These are phyloP conservation scores for Phytophthora ohioensis DNA, from an alignment of 352 stramenopile species.

Conservation along the genomic window DNA sequence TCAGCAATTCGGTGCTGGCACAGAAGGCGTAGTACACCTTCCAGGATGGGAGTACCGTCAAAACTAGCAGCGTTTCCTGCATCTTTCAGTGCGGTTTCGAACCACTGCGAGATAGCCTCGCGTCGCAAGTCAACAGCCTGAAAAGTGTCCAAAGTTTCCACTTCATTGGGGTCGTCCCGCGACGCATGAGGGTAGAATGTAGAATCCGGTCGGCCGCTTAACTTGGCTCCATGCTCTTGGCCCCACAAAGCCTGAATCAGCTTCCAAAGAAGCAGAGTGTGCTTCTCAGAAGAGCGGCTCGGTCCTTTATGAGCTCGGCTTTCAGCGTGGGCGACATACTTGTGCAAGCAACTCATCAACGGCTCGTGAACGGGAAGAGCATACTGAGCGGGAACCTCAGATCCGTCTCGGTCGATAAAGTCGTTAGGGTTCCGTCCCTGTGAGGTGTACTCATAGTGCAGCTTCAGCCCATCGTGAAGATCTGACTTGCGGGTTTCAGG, in stretches of 20 bases:
- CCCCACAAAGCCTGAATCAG: conserved; percentile 80
- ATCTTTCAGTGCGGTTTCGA: conserved; percentile 59
- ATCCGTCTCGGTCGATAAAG: conserved; percentile 41
- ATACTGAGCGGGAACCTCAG: conserved; percentile 48
- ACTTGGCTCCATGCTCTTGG: conserved; percentile 65
- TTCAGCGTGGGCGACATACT: conserved; percentile 65
- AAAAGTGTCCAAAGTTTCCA: conserved; percentile 73
- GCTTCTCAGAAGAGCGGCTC: conserved; percentile 28
- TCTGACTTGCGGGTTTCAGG: conserved; percentile 45
- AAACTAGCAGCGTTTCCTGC: conserved; percentile 9
- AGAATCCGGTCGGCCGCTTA: conserved; percentile 32
- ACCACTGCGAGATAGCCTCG: conserved; percentile 81
- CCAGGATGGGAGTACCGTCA: conserved; percentile 30
- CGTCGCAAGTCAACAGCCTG: conserved; percentile 75
- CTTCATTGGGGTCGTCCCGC: conserved; percentile 65
- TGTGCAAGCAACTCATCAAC: conserved; percentile 67
- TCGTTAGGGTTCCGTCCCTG: conserved; percentile 35
- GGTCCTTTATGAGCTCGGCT: conserved; percentile 21
- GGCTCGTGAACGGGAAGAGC: conserved; percentile 55
- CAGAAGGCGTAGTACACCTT: conserved; percentile 52
- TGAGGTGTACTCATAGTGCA: conserved; percentile 67
- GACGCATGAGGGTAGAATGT: conserved; percentile 57
- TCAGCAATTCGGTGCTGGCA: conserved; percentile 68
- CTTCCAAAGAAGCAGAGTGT: conserved; percentile 64
- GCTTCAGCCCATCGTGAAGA: conserved; percentile 60